Percentiles rank a stretch among this genome's conserved stretches.
Conservation (phyloP, 2,329 filamentous ascomycete genomes). For the Penicillium italicum region DNA sequence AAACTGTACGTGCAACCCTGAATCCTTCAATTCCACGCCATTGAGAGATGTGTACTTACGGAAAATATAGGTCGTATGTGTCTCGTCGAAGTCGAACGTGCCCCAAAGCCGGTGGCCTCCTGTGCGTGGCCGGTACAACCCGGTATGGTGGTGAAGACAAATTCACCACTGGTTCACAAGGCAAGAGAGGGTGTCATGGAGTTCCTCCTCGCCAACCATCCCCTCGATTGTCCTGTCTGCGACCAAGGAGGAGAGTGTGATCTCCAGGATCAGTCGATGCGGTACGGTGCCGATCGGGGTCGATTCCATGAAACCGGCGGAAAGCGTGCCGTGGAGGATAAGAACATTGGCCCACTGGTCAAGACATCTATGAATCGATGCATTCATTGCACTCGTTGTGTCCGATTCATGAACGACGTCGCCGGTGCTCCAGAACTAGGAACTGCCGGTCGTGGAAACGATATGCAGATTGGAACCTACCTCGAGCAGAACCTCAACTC, state of each 20-base stretch:
- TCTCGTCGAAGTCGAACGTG: constrained; percentile 93
- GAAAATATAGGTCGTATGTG: constrained; percentile 72
- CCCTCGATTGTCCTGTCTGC: constrained; percentile 93
- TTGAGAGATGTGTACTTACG: constrained; percentile 6
- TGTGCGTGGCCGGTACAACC: constrained; percentile 98
- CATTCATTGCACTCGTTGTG: constrained; percentile 97
- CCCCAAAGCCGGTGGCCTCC: constrained; percentile 94
- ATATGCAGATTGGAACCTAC: constrained; percentile 97
- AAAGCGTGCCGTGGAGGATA: constrained; percentile 98
- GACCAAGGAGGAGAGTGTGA: constrained; percentile 99
- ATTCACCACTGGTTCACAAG: constrained; percentile 94
- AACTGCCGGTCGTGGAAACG: constrained; percentile 90
- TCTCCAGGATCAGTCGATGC: constrained; percentile 98
- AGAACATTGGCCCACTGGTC: constrained; percentile 96
- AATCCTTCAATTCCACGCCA: not conserved
- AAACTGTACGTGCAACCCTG: constrained; percentile 61
- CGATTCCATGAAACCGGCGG: constrained; percentile 94
- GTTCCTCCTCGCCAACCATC: constrained; percentile 93
- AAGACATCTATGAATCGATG: constrained; percentile 99
- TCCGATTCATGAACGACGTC: constrained; percentile 96
- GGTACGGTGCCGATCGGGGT: constrained; percentile 92
- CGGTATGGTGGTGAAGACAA: constrained; percentile 98
- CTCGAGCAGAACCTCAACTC: constrained; percentile 90
- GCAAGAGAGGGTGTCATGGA: constrained; percentile 99
- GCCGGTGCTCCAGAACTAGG: constrained; percentile 94